A percentile compares a stretch with the other conserved stretches of the same genome.
Evolutionary conservation across 805 yeast species (phyloP).

Genomic region (Wickerhamomyces canadensis): DNA sequence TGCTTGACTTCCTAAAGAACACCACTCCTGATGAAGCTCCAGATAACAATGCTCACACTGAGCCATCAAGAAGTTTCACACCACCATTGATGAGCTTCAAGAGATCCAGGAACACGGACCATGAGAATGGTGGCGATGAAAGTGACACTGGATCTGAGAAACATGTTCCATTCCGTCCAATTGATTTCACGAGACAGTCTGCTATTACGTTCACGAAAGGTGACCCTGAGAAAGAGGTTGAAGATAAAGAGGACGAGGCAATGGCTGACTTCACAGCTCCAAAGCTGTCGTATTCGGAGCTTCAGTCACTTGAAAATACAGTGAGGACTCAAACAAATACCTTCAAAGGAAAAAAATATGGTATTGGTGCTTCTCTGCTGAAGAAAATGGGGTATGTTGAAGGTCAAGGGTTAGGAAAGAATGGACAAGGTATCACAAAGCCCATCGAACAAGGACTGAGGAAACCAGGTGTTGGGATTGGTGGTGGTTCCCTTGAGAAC

Average conservation of each 20-base stretch:
- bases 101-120: neutral
- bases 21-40: slow-evolving; percentile 1
- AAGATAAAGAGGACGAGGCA: neutral
- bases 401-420: slow-evolving; percentile 81
- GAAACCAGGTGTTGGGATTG: slow-evolving; percentile 62
- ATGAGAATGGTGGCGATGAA: slow-evolving; percentile 7
- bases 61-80: neutral
- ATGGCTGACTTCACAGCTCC: slow-evolving; percentile 21
- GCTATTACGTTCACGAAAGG: slow-evolving; percentile 3
- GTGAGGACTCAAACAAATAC: slow-evolving; percentile 6
- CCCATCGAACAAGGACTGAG: slow-evolving; percentile 72
- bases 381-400: slow-evolving; percentile 81
- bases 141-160: slow-evolving; percentile 17
- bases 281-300: slow-evolving; percentile 7
- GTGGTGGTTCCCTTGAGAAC: slow-evolving; percentile 39
- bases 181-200: slow-evolving; percentile 1
- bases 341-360: slow-evolving; percentile 41
- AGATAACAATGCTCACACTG: neutral
- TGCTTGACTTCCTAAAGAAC: slow-evolving; percentile 12
- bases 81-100: slow-evolving; percentile 4
- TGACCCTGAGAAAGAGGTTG: neutral
- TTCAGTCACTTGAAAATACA: neutral
- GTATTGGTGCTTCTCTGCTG: slow-evolving; percentile 78
- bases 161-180: slow-evolving; percentile 8
- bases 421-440: slow-evolving; percentile 66